Conservation (phyloP, 1,284 basidiomycete genomes). For the Leccinum colubrinum region DNA sequence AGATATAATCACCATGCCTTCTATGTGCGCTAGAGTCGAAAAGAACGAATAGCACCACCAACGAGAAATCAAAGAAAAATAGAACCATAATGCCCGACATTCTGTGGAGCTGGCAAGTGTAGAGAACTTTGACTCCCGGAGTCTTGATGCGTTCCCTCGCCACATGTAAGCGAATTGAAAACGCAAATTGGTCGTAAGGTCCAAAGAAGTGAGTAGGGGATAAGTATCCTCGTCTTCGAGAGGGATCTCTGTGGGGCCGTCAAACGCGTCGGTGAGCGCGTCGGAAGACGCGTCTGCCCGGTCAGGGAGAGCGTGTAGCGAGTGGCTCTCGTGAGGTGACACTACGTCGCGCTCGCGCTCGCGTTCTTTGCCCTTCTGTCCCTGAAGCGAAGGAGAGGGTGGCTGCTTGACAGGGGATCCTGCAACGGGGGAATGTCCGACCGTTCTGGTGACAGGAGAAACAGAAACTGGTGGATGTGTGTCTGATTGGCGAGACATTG, state of each 20-base stretch:
- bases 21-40: no score
- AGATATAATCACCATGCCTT: no score
- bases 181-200: slow-evolving; percentile 22
- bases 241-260: slow-evolving; percentile 13
- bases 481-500: no score
- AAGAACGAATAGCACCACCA: no score
- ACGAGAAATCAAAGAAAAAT: no score
- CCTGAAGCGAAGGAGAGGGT: background rate
- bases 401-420: background rate
- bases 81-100: no score
- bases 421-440: no score
- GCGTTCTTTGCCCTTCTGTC: slow-evolving; percentile 23
- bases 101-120: no score
- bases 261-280: slow-evolving; percentile 11
- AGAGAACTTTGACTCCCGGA: slow-evolving; percentile 2
- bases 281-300: background rate
- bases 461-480: no score
- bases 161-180: slow-evolving; percentile 25
- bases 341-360: slow-evolving; percentile 8
- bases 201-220: slow-evolving; percentile 16
- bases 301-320: background rate
- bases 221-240: slow-evolving; percentile 18
- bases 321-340: slow-evolving; percentile 2
- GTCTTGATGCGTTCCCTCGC: slow-evolving; percentile 16
- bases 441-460: no score